Base-by-base conservation (phyloP, 345 rosid genomes). In the Brassica nigra region DNA sequence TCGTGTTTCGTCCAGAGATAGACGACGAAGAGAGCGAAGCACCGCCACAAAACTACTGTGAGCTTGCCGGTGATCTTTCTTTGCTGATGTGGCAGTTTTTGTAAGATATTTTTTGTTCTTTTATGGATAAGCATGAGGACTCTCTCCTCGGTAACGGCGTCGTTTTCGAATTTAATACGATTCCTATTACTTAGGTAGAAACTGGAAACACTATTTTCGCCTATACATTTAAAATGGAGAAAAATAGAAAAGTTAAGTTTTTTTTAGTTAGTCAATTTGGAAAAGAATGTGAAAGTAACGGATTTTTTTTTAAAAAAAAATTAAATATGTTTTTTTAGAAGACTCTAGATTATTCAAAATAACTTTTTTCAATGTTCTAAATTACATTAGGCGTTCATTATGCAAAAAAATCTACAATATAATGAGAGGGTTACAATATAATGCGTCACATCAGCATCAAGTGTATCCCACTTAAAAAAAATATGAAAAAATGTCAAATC, bases 41-140 rank as follows among this genome's bases (percentile, higher is more conserved):
- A 37, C 62, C 79, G 76, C 76, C 83, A 11, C 42, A 28, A 69
- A 79, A 74, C 20, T 57, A 74, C 75, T 61, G 78, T 61, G 78
- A 20, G 73, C 14, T 15, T 52, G 23, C 65, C 75, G 58, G 57
- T 64, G 62, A 78, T 71, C 0, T 70, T 52, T 77, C 5, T 52
- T 0, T 37, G 80, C 62, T 81, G 77, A 81, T 73, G 80, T 81
- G 83, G 77, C 76, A 47, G 15, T 30, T 44, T 42, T 14, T 12
- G 3, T 33, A 42, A 59, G 72, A 69, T 69, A 70, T 54, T 62
- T 54, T 54, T 72, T 62, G 4, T 7, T n/a, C 16, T 39, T 33
- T 54, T 54, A 27, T 36, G 67, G 79, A 75, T 80, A 75, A 80
- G 62, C 62, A 64, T 44, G 23, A 33, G 12, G 29, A 31, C 67